phyloP scores from a whole-genome alignment of 2,329 filamentous ascomycete genomes.

The Trichoderma afroharzianum region DNA sequence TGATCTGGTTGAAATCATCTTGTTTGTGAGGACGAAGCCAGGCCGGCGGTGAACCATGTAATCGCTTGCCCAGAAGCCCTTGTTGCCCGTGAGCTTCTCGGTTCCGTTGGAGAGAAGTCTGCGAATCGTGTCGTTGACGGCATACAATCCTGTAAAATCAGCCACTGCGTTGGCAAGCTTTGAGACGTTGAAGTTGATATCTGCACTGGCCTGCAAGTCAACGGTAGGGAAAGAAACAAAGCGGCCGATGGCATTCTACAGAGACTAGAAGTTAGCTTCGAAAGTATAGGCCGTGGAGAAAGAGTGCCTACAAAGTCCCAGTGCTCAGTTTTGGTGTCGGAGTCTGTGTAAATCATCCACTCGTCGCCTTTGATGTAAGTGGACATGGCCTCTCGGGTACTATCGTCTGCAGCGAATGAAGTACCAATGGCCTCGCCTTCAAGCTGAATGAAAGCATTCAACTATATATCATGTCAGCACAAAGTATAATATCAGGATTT shows the following conservation, averaged over 20 bases:
- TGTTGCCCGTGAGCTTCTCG: slow-evolving; percentile 23
- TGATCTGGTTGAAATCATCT: slow-evolving; percentile 23
- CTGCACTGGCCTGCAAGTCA: slow-evolving; percentile 24
- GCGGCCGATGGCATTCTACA: slow-evolving; percentile 24
- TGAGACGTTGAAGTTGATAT: slow-evolving; percentile 26
- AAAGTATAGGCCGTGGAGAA: too few species aligned
- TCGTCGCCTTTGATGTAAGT: slow-evolving; percentile 22
- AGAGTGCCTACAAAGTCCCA: slow-evolving; percentile 23
- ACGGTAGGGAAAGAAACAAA: slow-evolving; percentile 24
- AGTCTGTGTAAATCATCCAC: slow-evolving; percentile 25
- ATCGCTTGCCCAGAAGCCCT: slow-evolving; percentile 25
- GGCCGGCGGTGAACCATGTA: slow-evolving; percentile 25
- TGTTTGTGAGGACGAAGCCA: slow-evolving; percentile 21
- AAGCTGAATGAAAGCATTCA: slow-evolving; percentile 26
- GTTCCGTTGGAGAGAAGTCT: slow-evolving; percentile 24
- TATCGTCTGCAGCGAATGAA: slow-evolving; percentile 20
- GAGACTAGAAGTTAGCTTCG: not conserved
- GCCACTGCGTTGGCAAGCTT: slow-evolving; percentile 22
- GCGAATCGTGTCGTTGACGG: slow-evolving; percentile 19
- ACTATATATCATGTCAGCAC: slow-evolving; percentile 8
- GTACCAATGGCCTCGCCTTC: slow-evolving; percentile 24
- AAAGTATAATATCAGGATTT: not conserved
- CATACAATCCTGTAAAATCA: slow-evolving; percentile 21
- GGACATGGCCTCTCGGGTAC: slow-evolving; percentile 22
- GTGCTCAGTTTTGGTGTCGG: slow-evolving; percentile 18